Percentiles rank a stretch among this genome's conserved stretches.
phyloP scores from a whole-genome alignment of 208 protist species.

The Acanthamoeba royreba region DNA sequence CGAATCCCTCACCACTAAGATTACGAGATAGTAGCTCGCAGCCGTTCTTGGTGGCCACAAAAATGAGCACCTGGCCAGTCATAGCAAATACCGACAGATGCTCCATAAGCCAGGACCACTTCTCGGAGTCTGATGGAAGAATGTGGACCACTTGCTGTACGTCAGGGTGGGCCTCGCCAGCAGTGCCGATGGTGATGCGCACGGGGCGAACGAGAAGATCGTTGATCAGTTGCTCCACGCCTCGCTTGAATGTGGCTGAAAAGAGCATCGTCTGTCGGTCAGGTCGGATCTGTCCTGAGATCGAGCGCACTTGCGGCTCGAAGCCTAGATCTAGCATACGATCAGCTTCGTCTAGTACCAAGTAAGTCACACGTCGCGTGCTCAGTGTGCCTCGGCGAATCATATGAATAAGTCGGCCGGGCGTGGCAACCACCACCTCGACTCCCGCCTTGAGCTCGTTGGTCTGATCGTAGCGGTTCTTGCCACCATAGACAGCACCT shows the following conservation, averaged over 20 bases:
- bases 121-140: conserved; percentile 32
- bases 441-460: conserved; percentile 57
- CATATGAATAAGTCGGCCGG: conserved; percentile 74
- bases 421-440: conserved; percentile 65
- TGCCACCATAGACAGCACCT: conserved; percentile 65
- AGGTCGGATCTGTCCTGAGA: conserved; percentile 49
- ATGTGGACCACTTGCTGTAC: conserved; percentile 65
- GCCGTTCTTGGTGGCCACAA: conserved; percentile 51
- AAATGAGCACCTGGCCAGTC: conserved; percentile 65
- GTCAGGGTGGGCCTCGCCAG: conserved; percentile 59
- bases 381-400: conserved; percentile 56
- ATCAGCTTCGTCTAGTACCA: conserved; percentile 76
- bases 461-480: conserved; percentile 55
- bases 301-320: conserved; percentile 17
- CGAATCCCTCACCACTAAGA: conserved; percentile 6
- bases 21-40: conserved; percentile 55
- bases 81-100: conserved; percentile 38
- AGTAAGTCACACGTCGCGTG: conserved; percentile 60
- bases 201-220: conserved; percentile 62
- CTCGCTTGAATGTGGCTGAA: conserved; percentile 55
- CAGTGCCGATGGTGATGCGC: conserved; percentile 62
- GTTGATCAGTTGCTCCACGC: conserved; percentile 49
- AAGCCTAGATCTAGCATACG: conserved; percentile 75
- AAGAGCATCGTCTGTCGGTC: conserved; percentile 71
- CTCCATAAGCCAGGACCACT: conserved; percentile 62